Evolutionary conservation across 1,284 basidiomycete species (phyloP).

Genomic region (Tilletia setariae): DNA sequence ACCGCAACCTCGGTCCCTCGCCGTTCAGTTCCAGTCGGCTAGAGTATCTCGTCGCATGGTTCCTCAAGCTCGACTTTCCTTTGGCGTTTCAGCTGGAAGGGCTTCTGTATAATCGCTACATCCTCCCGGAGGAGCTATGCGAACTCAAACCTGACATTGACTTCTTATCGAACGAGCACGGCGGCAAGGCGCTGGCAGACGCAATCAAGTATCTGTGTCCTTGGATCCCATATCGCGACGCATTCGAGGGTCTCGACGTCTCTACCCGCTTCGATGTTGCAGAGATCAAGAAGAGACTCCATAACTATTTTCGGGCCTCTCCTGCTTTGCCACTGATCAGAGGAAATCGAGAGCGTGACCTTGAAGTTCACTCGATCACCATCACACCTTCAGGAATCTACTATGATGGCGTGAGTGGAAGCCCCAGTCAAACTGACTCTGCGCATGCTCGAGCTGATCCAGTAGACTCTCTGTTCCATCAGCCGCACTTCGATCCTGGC

Average conservation of each 20-base stretch:
- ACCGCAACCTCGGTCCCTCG: background rate
- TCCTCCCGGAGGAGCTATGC: slow-evolving; percentile 9
- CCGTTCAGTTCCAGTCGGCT: slow-evolving; percentile 2
- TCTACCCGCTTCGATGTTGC: background rate
- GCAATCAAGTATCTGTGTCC: slow-evolving; percentile 7
- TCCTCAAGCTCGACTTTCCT: slow-evolving; percentile 2
- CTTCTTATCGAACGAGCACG: background rate
- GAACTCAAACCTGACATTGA: background rate
- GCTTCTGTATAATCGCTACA: slow-evolving; percentile 2
- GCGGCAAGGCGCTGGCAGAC: background rate
- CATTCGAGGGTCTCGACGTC: slow-evolving; percentile 6
- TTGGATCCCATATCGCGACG: slow-evolving; percentile 5
- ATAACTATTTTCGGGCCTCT: background rate
- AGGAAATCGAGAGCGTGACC: slow-evolving; percentile 8
- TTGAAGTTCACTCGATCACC: slow-evolving; percentile 57
- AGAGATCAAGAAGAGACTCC: slow-evolving; percentile 9
- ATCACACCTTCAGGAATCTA: slow-evolving; percentile 69
- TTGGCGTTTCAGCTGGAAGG: slow-evolving; percentile 4
- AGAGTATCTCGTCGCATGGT: background rate
- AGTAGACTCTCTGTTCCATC: background rate
- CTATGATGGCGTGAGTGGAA: slow-evolving; percentile 65
- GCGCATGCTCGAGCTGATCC: too few species aligned
- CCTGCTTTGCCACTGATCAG: background rate
- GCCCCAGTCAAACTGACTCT: slow-evolving; percentile 37
- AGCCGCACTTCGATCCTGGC: slow-evolving; percentile 10